Percentiles rank a stretch among this genome's conserved stretches.
These are phyloP conservation scores for Lathyrus tuberosus DNA, from an alignment of 306 rosid genomes.

Conservation along the genomic window DNA sequence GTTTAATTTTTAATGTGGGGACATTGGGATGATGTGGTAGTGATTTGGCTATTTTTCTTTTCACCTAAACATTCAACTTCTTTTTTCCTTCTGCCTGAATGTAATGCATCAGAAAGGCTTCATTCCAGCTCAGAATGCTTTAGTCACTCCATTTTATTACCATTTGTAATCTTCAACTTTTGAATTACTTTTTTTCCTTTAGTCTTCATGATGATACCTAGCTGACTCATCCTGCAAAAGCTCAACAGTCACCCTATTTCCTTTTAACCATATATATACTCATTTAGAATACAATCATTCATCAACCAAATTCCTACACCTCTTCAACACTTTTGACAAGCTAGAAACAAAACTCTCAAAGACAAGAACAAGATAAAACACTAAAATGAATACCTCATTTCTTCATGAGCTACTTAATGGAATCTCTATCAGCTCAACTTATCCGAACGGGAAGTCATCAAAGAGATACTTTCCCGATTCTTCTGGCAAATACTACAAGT, in stretches of 20 bases:
- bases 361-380: neutral
- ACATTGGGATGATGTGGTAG: conserved; percentile 36
- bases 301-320: conserved; percentile 37
- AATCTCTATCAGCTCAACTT: conserved; percentile 39
- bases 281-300: conserved; percentile 22
- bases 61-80: too few species aligned
- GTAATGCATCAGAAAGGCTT: conserved; percentile 40
- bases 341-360: conserved; percentile 13
- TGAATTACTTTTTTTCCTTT: conserved; percentile 18
- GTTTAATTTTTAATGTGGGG: conserved; percentile 32
- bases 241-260: conserved; percentile 5
- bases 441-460: conserved; percentile 34
- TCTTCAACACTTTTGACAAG: conserved; percentile 34
- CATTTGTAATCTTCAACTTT: neutral
- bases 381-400: conserved; percentile 51
- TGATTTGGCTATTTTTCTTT: conserved; percentile 29
- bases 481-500: conserved; percentile 39
- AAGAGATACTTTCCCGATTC: conserved; percentile 50
- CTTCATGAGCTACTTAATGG: conserved; percentile 53
- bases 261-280: conserved; percentile 36
- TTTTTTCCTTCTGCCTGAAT: too few species aligned
- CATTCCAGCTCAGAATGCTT: conserved; percentile 29
- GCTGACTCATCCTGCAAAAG: conserved; percentile 54
- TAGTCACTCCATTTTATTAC: neutral
- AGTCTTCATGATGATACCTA: conserved; percentile 49